Percentiles rank a stretch among this genome's conserved stretches.
Evolutionary conservation across 164 flowering plant genomes (phyloP).

Genomic region (Paratinospora sagittata): DNA sequence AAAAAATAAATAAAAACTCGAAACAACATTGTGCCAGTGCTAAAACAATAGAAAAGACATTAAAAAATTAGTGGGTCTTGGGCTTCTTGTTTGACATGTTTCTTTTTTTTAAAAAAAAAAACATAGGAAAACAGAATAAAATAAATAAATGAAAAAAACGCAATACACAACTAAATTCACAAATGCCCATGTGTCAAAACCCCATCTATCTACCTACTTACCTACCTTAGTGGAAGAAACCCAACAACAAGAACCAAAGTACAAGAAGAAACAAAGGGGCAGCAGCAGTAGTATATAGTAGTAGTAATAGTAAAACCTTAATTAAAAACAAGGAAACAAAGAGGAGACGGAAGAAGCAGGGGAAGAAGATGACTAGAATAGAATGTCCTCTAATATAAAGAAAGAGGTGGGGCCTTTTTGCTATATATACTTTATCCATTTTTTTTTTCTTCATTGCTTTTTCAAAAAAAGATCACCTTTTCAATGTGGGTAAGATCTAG

Average conservation of each 20-base stretch:
- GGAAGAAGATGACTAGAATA: slow-evolving; percentile 6
- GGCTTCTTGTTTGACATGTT: not conserved
- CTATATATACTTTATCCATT: no score
- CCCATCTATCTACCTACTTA: not conserved
- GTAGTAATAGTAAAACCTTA: not conserved
- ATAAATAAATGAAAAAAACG: not conserved
- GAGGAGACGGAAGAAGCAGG: not conserved
- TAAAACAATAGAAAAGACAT: not conserved
- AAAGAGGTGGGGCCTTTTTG: slow-evolving; percentile 20
- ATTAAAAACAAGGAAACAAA: no score
- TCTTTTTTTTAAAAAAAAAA: no score
- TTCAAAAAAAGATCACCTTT: slow-evolving; percentile 55
- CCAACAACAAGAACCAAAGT: not conserved
- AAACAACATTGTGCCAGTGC: not conserved
- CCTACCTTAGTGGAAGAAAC: not conserved
- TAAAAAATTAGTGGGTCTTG: slow-evolving; percentile 7
- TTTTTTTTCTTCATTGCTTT: slow-evolving; percentile 11
- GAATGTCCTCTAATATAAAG: not conserved
- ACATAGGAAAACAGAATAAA: not conserved
- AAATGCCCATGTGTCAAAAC: not conserved
- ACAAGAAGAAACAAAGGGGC: not conserved
- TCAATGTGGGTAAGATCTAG: slow-evolving; percentile 27
- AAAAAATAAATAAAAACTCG: no score
- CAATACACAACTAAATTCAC: not conserved
- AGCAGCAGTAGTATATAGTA: not conserved